Conservation (phyloP, 169 alveolate genomes). For the Fabrea salina region DNA sequence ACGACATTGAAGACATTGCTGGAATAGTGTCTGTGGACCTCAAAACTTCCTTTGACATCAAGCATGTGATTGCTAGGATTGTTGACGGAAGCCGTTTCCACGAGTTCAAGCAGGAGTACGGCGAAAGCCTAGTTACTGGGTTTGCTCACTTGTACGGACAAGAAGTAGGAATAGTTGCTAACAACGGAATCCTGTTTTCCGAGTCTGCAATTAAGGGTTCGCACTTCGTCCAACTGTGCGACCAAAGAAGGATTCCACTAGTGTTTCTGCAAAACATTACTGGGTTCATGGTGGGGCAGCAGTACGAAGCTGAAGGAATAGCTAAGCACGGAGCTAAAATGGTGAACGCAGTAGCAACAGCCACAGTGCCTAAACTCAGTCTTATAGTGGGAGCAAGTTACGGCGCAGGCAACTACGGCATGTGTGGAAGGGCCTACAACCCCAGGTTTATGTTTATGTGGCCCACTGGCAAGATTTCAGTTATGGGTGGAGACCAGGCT, state of each 20-base stretch:
- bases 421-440: slow-evolving; percentile 89
- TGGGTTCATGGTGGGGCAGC: slow-evolving; percentile 83
- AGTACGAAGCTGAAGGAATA: slow-evolving; percentile 84
- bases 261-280: slow-evolving; percentile 79
- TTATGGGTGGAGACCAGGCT: slow-evolving; percentile 85
- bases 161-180: slow-evolving; percentile 84
- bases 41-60: slow-evolving; percentile 49
- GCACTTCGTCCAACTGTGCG: slow-evolving; percentile 84
- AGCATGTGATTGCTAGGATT: slow-evolving; percentile 69
- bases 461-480: slow-evolving; percentile 82
- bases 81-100: slow-evolving; percentile 76
- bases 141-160: slow-evolving; percentile 72
- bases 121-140: slow-evolving; percentile 75
- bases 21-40: slow-evolving; percentile 66
- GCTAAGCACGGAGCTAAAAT: slow-evolving; percentile 90
- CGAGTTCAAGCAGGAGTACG: slow-evolving; percentile 81
- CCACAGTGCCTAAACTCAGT: slow-evolving; percentile 82
- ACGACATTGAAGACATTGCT: slow-evolving; percentile 56
- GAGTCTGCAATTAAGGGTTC: slow-evolving; percentile 86
- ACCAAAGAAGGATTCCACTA: slow-evolving; percentile 76
- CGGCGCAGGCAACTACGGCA: slow-evolving; percentile 88
- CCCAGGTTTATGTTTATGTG: slow-evolving; percentile 83
- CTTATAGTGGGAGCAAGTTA: slow-evolving; percentile 65
- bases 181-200: slow-evolving; percentile 82
- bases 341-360: slow-evolving; percentile 81